Evolutionary conservation across 2,329 filamentous ascomycete genomes (phyloP), one percentile per base, ranked within the genome.

Genomic region (Ilyonectria mors-panacis): DNA sequence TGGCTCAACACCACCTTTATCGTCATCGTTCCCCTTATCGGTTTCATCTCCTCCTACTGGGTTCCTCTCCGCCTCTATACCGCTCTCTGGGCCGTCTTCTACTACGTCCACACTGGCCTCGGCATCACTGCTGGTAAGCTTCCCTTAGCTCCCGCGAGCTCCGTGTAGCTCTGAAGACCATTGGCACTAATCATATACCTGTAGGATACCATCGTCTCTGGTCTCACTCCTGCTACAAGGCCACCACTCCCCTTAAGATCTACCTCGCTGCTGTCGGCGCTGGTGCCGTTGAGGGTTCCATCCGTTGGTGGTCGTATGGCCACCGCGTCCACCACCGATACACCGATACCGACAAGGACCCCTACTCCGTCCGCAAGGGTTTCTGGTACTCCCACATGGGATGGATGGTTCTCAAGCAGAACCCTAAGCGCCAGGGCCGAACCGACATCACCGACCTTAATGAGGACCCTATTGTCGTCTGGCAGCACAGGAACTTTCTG

Each of bases 371-470:
- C 75, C 91, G 93, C 84, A 97, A 97, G 87, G 94, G 94, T 74
- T 87, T 96, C 56, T 83, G 94, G 73, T 95, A 95, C 88, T 94
- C 89, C 17, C 79, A 83, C 84, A 85, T 97, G 64, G 94, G 94
- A 76, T 97, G 94, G 94, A 96, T 97, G 93, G 83, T 97, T 77
- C 91, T 97, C 88, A 95, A 95, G 87, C 94, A 97, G 85, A 95
- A 97, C 85, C 93, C 93, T 72, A 95, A 95, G 88, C 88, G 92
- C 70, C 93, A 94, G 76, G 94, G 94, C 77, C 93, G 94, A 69
- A 95, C 93, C 81, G 94, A 97, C 76, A 96, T 97, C 77, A 92
- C 92, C 76, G 94, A 97, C 77, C 85, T 97, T 74, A 96, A 96
- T 84, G 93, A 95, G 80, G 93, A 96, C 78, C 86, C 92, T 56